Percentiles rank a stretch among this genome's conserved stretches.
Evolutionary conservation across 2,329 filamentous ascomycete species (phyloP).

Genomic region (Cadophora sp.): DNA sequence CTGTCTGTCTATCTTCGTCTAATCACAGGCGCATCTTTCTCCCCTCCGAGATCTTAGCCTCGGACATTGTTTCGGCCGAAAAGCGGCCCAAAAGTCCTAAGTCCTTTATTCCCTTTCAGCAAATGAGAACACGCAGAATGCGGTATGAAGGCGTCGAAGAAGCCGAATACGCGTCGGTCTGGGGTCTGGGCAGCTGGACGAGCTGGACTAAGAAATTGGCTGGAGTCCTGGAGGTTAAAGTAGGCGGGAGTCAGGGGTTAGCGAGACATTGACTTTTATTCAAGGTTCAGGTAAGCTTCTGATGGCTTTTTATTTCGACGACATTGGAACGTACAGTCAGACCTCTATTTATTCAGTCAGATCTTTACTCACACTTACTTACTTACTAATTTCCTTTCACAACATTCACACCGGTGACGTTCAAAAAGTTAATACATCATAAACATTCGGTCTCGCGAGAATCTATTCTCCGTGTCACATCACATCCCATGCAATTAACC

Average conservation of each 20-base stretch:
- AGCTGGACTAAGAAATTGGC: background rate
- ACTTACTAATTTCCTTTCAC: too few species aligned
- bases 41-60: background rate
- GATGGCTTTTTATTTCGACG: background rate
- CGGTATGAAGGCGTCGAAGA: background rate
- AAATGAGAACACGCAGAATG: background rate
- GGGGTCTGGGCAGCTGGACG: too few species aligned
- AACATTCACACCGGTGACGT: too few species aligned
- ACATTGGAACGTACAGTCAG: background rate
- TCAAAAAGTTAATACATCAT: too few species aligned
- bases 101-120: background rate
- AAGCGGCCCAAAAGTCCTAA: background rate
- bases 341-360: background rate
- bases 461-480: too few species aligned
- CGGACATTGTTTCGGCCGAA: background rate
- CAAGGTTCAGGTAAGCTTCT: background rate
- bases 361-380: background rate
- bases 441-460: too few species aligned
- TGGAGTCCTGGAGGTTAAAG: background rate
- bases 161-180: too few species aligned
- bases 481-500: too few species aligned
- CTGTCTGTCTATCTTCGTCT: too few species aligned
- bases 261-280: slow-evolving; percentile 1
- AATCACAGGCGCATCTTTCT: background rate
- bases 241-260: slow-evolving; percentile 8